Conservation (phyloP, 331 rosid genomes). For the Quercus tomentella region DNA sequence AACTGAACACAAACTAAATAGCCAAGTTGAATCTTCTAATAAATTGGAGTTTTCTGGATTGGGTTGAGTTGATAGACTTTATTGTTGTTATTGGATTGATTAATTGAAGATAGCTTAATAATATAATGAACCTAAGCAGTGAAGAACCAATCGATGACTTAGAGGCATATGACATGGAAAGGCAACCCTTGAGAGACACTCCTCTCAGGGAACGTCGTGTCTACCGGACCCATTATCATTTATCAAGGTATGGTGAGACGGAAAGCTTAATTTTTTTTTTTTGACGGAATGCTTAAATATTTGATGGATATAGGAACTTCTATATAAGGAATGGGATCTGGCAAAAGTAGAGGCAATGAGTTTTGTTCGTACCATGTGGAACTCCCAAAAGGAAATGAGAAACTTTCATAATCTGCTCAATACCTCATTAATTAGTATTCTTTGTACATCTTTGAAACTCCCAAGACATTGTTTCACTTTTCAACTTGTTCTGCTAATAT, state of each 20-base stretch:
- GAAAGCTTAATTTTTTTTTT: slow-evolving; percentile 34
- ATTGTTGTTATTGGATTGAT: slow-evolving; percentile 7
- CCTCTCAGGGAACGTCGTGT: slow-evolving; percentile 37
- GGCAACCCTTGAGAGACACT: slow-evolving; percentile 31
- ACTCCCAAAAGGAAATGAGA: slow-evolving; percentile 76
- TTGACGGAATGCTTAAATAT: slow-evolving; percentile 32
- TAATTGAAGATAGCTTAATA: slow-evolving; percentile 9
- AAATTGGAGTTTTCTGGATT: slow-evolving; percentile 16
- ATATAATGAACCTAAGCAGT: slow-evolving; percentile 51
- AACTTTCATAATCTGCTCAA: slow-evolving; percentile 70
- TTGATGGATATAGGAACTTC: slow-evolving; percentile 77
- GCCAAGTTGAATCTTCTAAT: not conserved
- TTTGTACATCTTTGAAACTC: slow-evolving; percentile 92
- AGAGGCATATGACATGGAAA: slow-evolving; percentile 48
- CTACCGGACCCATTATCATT: slow-evolving; percentile 29
- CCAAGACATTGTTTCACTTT: slow-evolving; percentile 91
- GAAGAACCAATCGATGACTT: slow-evolving; percentile 24
- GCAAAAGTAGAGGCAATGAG: slow-evolving; percentile 55
- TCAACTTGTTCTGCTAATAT: slow-evolving; percentile 26
- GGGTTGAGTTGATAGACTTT: not conserved
- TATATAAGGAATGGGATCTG: slow-evolving; percentile 85
- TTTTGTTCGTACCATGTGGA: slow-evolving; percentile 98
- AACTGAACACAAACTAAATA: too few species aligned
- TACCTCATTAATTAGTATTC: slow-evolving; percentile 57
- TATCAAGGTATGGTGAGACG: slow-evolving; percentile 60